Percentiles rank a stretch among this genome's conserved stretches.
Conservation (phyloP, 2,329 filamentous ascomycete species). For the Harringtonia lauricola region DNA sequence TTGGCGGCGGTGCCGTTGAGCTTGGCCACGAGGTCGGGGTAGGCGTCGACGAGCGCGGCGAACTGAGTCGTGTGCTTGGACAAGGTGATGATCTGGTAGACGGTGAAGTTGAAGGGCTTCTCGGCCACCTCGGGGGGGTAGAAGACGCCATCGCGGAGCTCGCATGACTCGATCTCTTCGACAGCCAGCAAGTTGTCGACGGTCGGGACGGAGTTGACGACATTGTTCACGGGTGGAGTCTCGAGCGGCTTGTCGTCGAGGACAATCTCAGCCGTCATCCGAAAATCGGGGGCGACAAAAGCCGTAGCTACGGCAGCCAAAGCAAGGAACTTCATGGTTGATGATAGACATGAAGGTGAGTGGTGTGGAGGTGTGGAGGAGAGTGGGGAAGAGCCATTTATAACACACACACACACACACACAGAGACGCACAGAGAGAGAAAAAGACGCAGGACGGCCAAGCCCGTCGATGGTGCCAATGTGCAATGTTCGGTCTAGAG, state of each 20-base stretch:
- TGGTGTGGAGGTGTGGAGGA: not conserved
- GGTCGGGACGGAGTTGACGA: constrained; percentile 7
- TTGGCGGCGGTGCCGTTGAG: constrained; percentile 67
- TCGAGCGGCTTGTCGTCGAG: constrained; percentile 6
- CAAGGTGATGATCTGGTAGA: constrained; percentile 69
- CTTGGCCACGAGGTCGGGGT: constrained; percentile 57
- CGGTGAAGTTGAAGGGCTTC: constrained; percentile 52
- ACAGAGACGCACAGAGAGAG: too few relatives aligned
- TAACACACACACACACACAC: too few relatives aligned
- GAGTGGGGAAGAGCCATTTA: not conserved
- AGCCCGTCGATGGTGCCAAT: too few relatives aligned
- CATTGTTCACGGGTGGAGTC: constrained; percentile 1
- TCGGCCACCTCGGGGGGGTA: not conserved
- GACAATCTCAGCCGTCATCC: constrained; percentile 10
- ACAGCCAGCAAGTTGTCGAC: too few relatives aligned
- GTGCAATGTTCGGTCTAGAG: too few relatives aligned
- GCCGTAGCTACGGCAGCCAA: constrained; percentile 13
- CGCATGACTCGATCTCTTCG: too few relatives aligned
- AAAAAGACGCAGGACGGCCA: too few relatives aligned
- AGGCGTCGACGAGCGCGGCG: constrained; percentile 61
- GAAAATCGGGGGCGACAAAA: constrained; percentile 13
- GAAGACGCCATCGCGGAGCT: not conserved
- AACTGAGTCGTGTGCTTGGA: constrained; percentile 71
- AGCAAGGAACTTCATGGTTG: constrained; percentile 13
- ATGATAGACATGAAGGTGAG: not conserved